Evolutionary conservation across 1,284 basidiomycete species (phyloP), one percentile per base, ranked within the genome.

Genomic region (Boletus sp.): DNA sequence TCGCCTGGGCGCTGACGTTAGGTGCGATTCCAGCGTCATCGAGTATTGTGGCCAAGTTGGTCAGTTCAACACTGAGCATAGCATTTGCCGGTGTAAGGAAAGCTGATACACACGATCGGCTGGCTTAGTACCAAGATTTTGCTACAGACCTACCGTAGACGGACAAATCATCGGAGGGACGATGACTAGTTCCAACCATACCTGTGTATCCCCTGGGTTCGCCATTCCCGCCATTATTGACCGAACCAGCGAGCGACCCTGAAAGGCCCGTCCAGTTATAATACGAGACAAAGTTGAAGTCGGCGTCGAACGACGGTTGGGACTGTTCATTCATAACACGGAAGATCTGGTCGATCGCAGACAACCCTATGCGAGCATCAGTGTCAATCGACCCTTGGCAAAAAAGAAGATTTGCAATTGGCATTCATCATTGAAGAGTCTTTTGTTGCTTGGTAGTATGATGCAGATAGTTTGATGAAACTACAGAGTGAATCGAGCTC

Each of bases 81-180:
- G 86, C 86, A 65, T 89, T 89, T 8, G 85, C 86, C 6, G 86
- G 81, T 0, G 79, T 84, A 49, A 87, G 70, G 64, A 85, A 88
- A 3, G 86, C 83, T 87, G 22, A 19, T 16, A 33, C 29, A 38
- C 12, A 36, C 42, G 35, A 45, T 48, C n/a, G 26, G 50, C 12
- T 32, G 38, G 32, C 17, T 36, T 25, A 1, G 14, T 36, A 43
- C 20, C 13, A 14, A 20, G 26, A 44, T 35, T 10, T 13, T 26
- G 13, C 30, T 30, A 7, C 19, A 35, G 37, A 48, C 75, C 49
- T 55, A 83, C 84, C 80, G 55, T 80, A 89, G 14, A 75, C 69
- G 54, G 80, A 82, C 41, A 87, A 64, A 64, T 89, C 86, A 57
- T 89, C 86, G 1, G 83, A 87, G 12, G 86, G 86, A 46, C 86